A percentile compares a stretch with the other conserved stretches of the same genome.
phyloP scores from a whole-genome alignment of 495 filamentous ascomycete species.

The Echria macrotheca region DNA sequence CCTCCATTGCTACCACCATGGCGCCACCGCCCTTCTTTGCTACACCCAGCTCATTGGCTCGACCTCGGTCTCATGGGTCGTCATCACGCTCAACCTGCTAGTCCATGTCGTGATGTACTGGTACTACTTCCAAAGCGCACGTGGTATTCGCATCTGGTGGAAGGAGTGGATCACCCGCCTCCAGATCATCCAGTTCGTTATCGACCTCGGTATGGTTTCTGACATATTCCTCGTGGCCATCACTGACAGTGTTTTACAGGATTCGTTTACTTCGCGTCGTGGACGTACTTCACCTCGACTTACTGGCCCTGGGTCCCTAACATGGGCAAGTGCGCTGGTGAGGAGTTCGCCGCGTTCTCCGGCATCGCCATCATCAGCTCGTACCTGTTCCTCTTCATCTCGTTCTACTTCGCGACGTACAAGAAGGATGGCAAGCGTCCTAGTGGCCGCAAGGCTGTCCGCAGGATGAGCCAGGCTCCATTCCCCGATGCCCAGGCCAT shows the following conservation, averaged over 20 bases:
- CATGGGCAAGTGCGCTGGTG: conserved; percentile 80
- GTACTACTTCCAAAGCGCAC: conserved; percentile 80
- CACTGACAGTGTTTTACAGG: conserved; percentile 41
- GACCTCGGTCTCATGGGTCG: conserved; percentile 75
- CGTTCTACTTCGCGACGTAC: conserved; percentile 97
- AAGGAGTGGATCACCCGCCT: conserved; percentile 86
- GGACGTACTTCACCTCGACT: conserved; percentile 87
- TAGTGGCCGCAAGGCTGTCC: conserved; percentile 51
- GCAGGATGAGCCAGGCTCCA: conserved; percentile 50
- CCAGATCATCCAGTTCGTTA: conserved; percentile 77
- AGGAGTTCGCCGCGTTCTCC: conserved; percentile 94
- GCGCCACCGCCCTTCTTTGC: conserved; percentile 78
- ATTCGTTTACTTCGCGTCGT: conserved; percentile 94
- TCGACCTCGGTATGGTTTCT: conserved; percentile 61
- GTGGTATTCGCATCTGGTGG: conserved; percentile 81
- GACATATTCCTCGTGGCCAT: not conserved
- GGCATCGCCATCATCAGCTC: conserved; percentile 87
- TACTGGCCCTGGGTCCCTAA: conserved; percentile 87
- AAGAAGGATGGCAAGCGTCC: conserved; percentile 71
- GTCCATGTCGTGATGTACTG: conserved; percentile 76
- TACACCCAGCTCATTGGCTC: conserved; percentile 76
- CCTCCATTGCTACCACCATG: conserved; percentile 81
- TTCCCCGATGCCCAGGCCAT: conserved; percentile 45
- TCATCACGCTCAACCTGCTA: conserved; percentile 69
- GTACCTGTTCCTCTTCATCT: conserved; percentile 97